phyloP scores from a whole-genome alignment of 2,329 filamentous ascomycete genomes.

The Aspergillus calidoustus region DNA sequence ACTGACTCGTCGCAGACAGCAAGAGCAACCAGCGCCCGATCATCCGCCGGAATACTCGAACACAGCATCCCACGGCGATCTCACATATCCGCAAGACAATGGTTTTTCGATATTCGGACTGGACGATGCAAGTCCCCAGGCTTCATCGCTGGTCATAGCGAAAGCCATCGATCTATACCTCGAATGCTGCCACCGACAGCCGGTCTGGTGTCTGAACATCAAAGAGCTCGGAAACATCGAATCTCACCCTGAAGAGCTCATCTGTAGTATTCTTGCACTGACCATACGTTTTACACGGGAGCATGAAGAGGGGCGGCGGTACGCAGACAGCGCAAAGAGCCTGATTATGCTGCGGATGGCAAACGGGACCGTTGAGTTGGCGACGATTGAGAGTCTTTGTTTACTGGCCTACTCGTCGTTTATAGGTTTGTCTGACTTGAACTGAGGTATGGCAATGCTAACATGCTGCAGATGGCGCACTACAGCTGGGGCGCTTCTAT shows the following conservation, averaged over 20 bases:
- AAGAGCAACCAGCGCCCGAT: background rate
- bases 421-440: constrained; percentile 41
- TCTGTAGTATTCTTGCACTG: constrained; percentile 40
- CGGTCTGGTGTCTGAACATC: constrained; percentile 43
- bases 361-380: constrained; percentile 55
- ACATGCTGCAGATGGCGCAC: constrained; percentile 49
- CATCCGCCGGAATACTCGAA: constrained; percentile 2
- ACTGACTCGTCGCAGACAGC: background rate
- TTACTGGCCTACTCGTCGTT: constrained; percentile 56
- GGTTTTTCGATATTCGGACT: constrained; percentile 28
- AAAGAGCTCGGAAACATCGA: constrained; percentile 37
- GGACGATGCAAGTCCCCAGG: constrained; percentile 31
- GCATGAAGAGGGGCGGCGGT: constrained; percentile 33
- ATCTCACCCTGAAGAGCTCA: constrained; percentile 37
- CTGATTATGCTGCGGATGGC: constrained; percentile 55
- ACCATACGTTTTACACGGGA: constrained; percentile 38
- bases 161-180: constrained; percentile 41
- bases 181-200: constrained; percentile 43
- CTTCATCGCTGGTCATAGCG: constrained; percentile 28
- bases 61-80: background rate
- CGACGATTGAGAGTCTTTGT: constrained; percentile 58
- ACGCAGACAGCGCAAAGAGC: constrained; percentile 46
- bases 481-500: constrained; percentile 56
- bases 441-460: background rate
- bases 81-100: constrained; percentile 22